Base-by-base conservation (phyloP, 495 filamentous ascomycete genomes). In the Viridothelium virens region DNA sequence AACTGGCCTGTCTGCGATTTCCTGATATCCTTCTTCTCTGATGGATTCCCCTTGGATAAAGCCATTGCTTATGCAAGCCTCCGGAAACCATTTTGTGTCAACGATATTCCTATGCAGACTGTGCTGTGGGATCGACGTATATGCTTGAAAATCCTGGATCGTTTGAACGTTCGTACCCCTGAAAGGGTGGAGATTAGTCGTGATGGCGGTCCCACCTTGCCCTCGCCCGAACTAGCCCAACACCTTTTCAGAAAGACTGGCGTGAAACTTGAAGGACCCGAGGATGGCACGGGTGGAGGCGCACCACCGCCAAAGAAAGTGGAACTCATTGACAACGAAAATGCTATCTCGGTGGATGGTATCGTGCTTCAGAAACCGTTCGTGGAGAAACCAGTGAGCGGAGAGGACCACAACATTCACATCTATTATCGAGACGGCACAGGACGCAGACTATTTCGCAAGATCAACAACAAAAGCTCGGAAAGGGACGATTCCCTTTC, bases 401-500 rank as follows among this genome's bases (percentile, higher is more conserved):
- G 95, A 16, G 94, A 99, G 77, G 92, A 99, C 74, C 94, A 99
- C 76, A 99, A 97, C 71, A 96, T 99, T 70, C 88, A 92, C 73
- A 96, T 99, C 61, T 99, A 99, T 74, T 97, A 92, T 73, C 90
- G 91, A 7, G 88, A 87, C 65, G 91, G 91, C 48, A 95, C 95
- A 50, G 95, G 92, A 33, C 83, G 94, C 64, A 89, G 89, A 69
- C 85, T 99, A 10, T 99, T 99, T 77, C 85, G 94, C 65, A 99
- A 99, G 74, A 86, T 99, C 68, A 92, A 92, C 63, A 97, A 99
- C 74, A 99, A 99, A 80, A 96, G 91, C 76, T 96, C 91, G 3
- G 94, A 97, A 75, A 93, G 88, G 68, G 90, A 97, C 67, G 83
- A 87, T 36, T 83, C 83, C 47, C 80, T 97, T 68, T 80, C 74